Conservation (phyloP, 345 rosid species). For the Schrenkiella parvula region DNA sequence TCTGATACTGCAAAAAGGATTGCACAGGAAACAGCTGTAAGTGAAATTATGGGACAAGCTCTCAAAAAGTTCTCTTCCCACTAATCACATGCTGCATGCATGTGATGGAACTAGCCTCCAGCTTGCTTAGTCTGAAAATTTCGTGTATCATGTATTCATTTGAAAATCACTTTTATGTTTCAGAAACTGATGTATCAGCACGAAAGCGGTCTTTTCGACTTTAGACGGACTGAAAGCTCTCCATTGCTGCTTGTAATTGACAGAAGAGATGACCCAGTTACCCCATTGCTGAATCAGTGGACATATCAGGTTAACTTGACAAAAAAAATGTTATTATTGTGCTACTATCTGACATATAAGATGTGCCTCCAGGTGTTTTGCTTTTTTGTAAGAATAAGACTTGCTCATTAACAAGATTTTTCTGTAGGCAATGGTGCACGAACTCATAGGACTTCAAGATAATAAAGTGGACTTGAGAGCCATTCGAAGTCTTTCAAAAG, state of each 20-base stretch:
- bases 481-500: constrained; percentile 61
- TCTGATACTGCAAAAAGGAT: constrained; percentile 95
- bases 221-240: constrained; percentile 87
- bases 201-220: constrained; percentile 93
- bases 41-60: constrained; percentile 27
- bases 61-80: neutral
- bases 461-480: constrained; percentile 87
- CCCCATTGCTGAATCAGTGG: constrained; percentile 97
- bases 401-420: constrained; percentile 24
- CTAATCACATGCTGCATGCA: neutral
- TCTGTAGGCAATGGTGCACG: constrained; percentile 94
- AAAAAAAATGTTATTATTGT: neutral
- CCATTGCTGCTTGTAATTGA: constrained; percentile 80
- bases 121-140: neutral
- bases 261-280: constrained; percentile 95
- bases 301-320: constrained; percentile 75
- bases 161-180: constrained; percentile 19
- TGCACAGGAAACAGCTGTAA: constrained; percentile 92
- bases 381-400: constrained; percentile 5
- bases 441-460: constrained; percentile 84
- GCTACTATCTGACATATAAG: constrained; percentile 5
- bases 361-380: constrained; percentile 12
- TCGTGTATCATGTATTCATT: neutral
- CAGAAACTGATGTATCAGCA: constrained; percentile 99
- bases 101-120: neutral